phyloP scores from a whole-genome alignment of 164 flowering plant genomes.

The Vitis rupestris region DNA sequence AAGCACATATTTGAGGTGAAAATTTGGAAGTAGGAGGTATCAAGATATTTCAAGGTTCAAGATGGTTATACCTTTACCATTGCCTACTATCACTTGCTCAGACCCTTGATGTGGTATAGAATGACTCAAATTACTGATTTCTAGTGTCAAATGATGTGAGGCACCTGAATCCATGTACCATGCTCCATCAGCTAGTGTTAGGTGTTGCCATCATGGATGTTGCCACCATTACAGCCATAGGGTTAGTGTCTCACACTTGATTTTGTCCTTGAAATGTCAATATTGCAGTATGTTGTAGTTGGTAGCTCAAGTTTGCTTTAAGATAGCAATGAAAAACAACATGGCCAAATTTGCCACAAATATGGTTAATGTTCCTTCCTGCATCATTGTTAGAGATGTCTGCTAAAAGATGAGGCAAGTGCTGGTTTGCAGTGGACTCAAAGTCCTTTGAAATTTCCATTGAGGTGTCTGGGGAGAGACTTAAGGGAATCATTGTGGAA shows the following conservation, averaged over 20 bases:
- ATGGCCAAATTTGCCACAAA: background rate
- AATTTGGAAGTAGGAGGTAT: background rate
- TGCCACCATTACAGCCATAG: background rate
- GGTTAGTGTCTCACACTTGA: background rate
- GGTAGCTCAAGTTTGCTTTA: background rate
- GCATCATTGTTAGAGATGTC: too few species aligned
- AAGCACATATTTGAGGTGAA: background rate
- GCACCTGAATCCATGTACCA: background rate
- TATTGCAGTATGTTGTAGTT: background rate
- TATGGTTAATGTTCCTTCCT: too few species aligned
- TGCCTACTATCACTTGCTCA: background rate
- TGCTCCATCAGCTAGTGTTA: background rate
- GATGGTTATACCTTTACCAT: background rate
- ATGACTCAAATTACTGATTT: background rate
- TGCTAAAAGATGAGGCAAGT: too few species aligned
- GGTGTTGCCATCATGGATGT: background rate
- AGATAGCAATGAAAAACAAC: background rate
- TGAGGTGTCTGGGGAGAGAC: too few species aligned
- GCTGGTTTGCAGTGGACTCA: too few species aligned
- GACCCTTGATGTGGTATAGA: background rate
- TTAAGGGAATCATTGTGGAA: too few species aligned
- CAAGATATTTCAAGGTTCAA: background rate
- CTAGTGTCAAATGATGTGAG: background rate
- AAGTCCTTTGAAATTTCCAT: too few species aligned
- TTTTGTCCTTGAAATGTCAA: background rate